Conservation (phyloP, 1,284 basidiomycete species). For the Puccinia sorghi region DNA sequence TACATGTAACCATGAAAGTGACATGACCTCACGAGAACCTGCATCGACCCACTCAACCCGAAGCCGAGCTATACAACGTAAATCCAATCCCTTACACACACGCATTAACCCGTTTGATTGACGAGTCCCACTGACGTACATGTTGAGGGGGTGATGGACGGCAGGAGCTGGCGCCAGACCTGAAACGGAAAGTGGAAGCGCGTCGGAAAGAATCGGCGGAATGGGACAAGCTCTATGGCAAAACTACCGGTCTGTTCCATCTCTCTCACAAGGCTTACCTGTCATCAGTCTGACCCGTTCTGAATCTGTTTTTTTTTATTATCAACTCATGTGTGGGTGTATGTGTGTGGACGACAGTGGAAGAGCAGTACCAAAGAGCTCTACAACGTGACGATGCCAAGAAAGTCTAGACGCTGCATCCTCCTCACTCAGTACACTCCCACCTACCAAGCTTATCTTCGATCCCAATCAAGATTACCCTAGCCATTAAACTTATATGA, state of each 20-base stretch:
- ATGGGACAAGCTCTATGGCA: conserved; percentile 42
- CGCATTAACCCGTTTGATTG: no score
- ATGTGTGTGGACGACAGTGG: background rate
- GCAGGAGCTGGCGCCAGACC: conserved; percentile 31
- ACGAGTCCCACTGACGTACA: no score
- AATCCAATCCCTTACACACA: background rate
- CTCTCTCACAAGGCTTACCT: background rate
- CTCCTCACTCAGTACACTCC: no score
- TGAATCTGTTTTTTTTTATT: background rate
- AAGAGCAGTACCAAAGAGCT: conserved; percentile 31
- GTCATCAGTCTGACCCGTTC: background rate
- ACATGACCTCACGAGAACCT: background rate
- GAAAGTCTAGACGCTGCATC: background rate
- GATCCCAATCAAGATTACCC: background rate
- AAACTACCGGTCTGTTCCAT: conserved; percentile 15
- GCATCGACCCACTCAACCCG: background rate
- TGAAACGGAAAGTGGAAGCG: conserved; percentile 30
- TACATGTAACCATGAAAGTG: background rate
- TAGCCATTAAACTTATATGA: no score
- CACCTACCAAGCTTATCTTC: background rate
- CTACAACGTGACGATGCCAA: conserved; percentile 11
- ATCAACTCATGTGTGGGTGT: background rate
- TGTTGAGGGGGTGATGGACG: background rate
- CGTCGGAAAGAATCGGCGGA: conserved; percentile 26
- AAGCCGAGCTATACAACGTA: conserved; percentile 40